Percentiles rank a stretch among this genome's conserved stretches.
Conservation (phyloP, 1,139 yeast species). For the Casaregolazyma suthepensis region DNA sequence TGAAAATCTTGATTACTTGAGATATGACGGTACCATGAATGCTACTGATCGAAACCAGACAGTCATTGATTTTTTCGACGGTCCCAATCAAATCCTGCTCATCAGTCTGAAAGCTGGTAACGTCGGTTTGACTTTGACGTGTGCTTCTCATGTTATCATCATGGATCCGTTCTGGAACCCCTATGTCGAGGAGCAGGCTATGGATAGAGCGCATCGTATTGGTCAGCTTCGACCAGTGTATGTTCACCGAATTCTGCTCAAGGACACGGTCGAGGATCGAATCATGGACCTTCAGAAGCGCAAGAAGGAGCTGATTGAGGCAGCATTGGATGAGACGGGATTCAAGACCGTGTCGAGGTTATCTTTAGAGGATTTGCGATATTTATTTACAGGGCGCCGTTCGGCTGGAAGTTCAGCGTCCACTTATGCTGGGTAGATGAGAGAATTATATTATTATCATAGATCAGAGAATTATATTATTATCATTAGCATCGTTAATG, state of each 20-base stretch:
- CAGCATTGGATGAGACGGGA: constrained; percentile 76
- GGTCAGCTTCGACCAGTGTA: constrained; percentile 75
- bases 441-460: background rate
- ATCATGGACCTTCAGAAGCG: constrained; percentile 68
- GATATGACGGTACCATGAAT: constrained; percentile 81
- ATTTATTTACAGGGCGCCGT: constrained; percentile 42
- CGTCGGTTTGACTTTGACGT: constrained; percentile 85
- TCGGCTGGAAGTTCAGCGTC: background rate
- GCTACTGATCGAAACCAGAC: constrained; percentile 57
- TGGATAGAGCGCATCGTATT: constrained; percentile 89
- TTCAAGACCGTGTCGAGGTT: constrained; percentile 59
- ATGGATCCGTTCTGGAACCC: constrained; percentile 98
- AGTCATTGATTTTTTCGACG: constrained; percentile 57
- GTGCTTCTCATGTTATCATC: constrained; percentile 85
- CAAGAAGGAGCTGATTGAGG: constrained; percentile 68
- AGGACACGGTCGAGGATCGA: constrained; percentile 76
- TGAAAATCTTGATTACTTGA: constrained; percentile 44
- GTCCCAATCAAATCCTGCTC: constrained; percentile 49
- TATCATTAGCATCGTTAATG: background rate
- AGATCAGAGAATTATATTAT: no score
- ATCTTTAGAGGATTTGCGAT: constrained; percentile 68
- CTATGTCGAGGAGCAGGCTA: constrained; percentile 91
- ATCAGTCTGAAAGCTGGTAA: constrained; percentile 87
- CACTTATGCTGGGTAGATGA: background rate
- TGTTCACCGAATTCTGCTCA: constrained; percentile 64